Conservation (phyloP, 345 rosid genomes). For the Cardamine chenopodiifolia region DNA sequence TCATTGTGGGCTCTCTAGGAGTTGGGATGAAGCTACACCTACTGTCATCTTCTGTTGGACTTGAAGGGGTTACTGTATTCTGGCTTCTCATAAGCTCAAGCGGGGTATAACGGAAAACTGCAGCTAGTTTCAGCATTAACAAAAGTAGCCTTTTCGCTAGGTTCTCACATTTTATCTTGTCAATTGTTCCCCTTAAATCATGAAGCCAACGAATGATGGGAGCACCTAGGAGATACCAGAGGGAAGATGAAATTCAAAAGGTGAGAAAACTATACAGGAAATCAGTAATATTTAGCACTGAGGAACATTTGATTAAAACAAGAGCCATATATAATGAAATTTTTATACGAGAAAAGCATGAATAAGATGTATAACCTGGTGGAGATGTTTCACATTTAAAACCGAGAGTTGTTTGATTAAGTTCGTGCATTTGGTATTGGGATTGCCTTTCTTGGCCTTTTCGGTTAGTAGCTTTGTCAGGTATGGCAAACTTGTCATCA, state of each 20-base stretch:
- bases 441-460: constrained; percentile 40
- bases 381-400: constrained; percentile 35
- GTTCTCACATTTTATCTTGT: constrained; percentile 44
- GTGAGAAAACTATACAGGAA: background rate
- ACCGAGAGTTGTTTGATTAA: constrained; percentile 14
- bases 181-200: constrained; percentile 51
- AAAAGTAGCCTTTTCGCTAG: constrained; percentile 47
- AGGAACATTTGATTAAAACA: background rate
- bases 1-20: constrained; percentile 31
- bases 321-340: background rate
- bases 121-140: constrained; percentile 52
- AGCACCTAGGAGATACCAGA: constrained; percentile 47
- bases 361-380: constrained; percentile 27
- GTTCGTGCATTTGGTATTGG: constrained; percentile 38
- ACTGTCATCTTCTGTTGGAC: constrained; percentile 32
- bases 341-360: background rate
- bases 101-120: constrained; percentile 48
- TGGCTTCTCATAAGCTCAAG: constrained; percentile 60
- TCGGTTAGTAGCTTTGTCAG: constrained; percentile 46
- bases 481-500: constrained; percentile 51
- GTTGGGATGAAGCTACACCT: background rate
- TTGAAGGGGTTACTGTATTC: constrained; percentile 52
- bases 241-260: background rate
- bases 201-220: constrained; percentile 49
- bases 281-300: background rate